Evolutionary conservation across 176 grass and related monocot species (phyloP), one percentile per base, ranked within the genome.

Genomic region (Bolboschoenus planiculmis): DNA sequence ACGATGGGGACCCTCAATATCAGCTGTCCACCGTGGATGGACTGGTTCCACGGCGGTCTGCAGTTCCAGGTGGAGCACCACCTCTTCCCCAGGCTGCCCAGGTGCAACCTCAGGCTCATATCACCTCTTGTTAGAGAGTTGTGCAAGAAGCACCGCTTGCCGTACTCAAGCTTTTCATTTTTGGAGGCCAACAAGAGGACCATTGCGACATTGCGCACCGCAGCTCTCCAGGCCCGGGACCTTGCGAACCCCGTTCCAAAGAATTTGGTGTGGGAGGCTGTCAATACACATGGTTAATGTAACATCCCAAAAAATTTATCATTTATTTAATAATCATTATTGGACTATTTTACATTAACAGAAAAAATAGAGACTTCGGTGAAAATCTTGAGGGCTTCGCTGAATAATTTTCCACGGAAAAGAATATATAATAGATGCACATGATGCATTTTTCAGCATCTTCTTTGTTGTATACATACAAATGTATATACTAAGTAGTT

Each of bases 1-100:
- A 87, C 89, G 7, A 65, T 35, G 20, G 89, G 89, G 56, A 85
- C 89, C 9, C 66, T 90, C 23, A 72, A 90, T 82, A 78, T 90
- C 64, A 50, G 78, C 16, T 90, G 89, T 82, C 21, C 89, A 2
- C 82, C 85, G 2, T 90, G 89, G 89, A 90, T 90, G 89, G 89
- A 90, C 24, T 90, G 89, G 89, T 90, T 90, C 78, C 89, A 90
- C 9, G 89, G 89, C 2, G 89, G 89, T 0, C 43, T 90, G 56
- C 89, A 90, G 66, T 90, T 90, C 57, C 89, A 90, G 82, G 68
- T 87, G 37, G 89, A 87, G 82, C 89, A 87, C 85, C 89, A 90
- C 48, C 68, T 90, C 7, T 90, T 90, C 37, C 89, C 89, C n/a
- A 78, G 89, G 14, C 78, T 90, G n/a, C 85, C 85, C 24, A 54